Evolutionary conservation across 371 early-diverging fungal genomes (phyloP), one percentile per base, ranked within the genome.

Genomic region (Mortierella sp.): DNA sequence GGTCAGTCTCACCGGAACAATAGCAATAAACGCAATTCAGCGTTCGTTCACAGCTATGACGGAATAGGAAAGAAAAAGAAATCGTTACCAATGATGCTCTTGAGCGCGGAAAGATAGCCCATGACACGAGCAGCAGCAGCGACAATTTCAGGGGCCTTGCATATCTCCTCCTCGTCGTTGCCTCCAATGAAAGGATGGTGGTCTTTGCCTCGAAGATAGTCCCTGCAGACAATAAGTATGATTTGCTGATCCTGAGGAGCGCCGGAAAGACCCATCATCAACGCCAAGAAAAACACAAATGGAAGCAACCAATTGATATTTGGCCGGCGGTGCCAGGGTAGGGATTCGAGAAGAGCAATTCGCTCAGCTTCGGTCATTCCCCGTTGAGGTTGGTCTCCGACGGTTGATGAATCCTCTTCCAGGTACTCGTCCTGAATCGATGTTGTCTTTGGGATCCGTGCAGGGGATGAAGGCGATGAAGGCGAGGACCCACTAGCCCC

Each of bases 271-370:
- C 79, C 73, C 11, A 79, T 38, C n/a, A 76, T 50, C 16, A 76
- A 3, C 2, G 79, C 50, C 6, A 76, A 2, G 26, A 73, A 14
- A 21, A 79, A 65, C 0, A 73, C 47, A 14, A 81, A 70, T 0
- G 81, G 74, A 24, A 73, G 13, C 50, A 82, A n/a, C 79, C 83
- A 82, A 9, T 7, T 19, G 38, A 76, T 58, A n/a, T 70, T 63
- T 7, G 79, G 83, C 0, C 79, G 73, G 11, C 42, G 26, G 47
- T 79, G 45, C 83, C 79, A 82, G 0, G 83, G 75, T 44, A 77
- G 24, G 8, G 63, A n/a, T n/a, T 57, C 21, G 48, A 81, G 70
- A 7, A 28, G 42, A 0, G 50, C 70, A 34, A 75, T 11, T 8
- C 80, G 58, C 6, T 48, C 54, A 21, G 70, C 75, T 24, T 75